Conservation (phyloP, 371 early-diverging fungal genomes). For the Mucor sp. region DNA sequence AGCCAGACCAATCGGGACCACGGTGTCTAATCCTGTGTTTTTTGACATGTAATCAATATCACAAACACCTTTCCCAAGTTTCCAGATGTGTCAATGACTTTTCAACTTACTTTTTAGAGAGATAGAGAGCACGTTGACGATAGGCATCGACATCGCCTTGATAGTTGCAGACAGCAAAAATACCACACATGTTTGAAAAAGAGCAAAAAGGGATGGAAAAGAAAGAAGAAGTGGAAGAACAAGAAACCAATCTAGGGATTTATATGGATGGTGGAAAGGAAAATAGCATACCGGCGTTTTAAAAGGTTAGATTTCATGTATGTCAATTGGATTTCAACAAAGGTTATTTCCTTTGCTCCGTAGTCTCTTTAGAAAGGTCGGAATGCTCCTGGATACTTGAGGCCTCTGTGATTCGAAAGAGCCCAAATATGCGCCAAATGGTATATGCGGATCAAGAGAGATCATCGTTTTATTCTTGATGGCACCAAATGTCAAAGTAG, state of each 20-base stretch:
- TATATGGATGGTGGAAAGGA: not conserved
- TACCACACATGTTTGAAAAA: conserved; percentile 84
- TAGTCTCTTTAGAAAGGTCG: not conserved
- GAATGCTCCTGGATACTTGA: not conserved
- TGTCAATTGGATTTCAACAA: not conserved
- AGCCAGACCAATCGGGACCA: conserved; percentile 97
- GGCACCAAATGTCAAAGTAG: not conserved
- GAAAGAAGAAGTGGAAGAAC: not conserved
- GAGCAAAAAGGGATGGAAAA: not conserved
- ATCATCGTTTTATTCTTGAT: not conserved
- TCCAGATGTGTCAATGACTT: not conserved
- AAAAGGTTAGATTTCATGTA: not conserved
- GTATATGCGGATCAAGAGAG: not conserved
- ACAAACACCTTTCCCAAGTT: not conserved
- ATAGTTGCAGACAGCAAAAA: conserved; percentile 91
- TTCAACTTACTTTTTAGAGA: conserved; percentile 80
- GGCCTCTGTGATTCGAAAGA: not conserved
- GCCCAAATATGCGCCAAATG: not conserved
- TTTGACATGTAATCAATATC: not conserved
- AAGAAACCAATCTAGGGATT: conserved; percentile 1
- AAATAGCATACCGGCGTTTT: not conserved
- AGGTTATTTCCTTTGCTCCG: not conserved
- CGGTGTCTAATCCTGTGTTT: conserved; percentile 80
- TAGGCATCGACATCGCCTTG: conserved; percentile 75
- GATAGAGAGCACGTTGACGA: conserved; percentile 80